A percentile compares a stretch with the other conserved stretches of the same genome.
phyloP scores from a whole-genome alignment of 1,284 basidiomycete species.

The Puccinia polysora region DNA sequence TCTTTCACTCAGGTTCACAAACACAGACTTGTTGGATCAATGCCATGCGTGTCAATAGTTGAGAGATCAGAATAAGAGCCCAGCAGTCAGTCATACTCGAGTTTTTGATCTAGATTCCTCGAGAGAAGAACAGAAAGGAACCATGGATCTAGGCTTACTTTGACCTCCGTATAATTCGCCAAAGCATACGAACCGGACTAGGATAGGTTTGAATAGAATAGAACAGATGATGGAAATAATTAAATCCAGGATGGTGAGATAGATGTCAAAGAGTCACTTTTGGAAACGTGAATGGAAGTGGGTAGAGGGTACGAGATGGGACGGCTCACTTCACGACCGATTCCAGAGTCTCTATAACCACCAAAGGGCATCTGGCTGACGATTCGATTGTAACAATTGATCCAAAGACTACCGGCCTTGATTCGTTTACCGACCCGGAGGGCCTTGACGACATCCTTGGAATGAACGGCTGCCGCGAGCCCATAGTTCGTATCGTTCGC shows the following conservation, averaged over 20 bases:
- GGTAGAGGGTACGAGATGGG: neutral
- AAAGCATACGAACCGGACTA: conserved; percentile 33
- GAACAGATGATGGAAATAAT: neutral
- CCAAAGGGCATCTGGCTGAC: conserved; percentile 71
- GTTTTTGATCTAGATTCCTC: neutral
- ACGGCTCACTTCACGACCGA: conserved; percentile 24
- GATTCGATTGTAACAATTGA: conserved; percentile 71
- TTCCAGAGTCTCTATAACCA: conserved; percentile 67
- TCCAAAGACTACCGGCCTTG: conserved; percentile 75
- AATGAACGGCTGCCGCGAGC: conserved; percentile 79
- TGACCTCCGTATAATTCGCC: conserved; percentile 33
- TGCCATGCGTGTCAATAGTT: too few species aligned
- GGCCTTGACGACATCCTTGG: conserved; percentile 69
- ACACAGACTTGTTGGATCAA: too few species aligned
- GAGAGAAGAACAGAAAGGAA: neutral
- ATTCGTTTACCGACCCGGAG: conserved; percentile 69
- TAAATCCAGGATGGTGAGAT: neutral
- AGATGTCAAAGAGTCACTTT: neutral
- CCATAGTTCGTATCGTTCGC: conserved; percentile 84
- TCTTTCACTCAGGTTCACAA: neutral
- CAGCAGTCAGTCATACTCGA: too few species aligned
- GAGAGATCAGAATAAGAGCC: neutral
- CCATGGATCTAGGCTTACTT: too few species aligned
- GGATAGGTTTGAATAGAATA: neutral
- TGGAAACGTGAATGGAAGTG: neutral